Base-by-base conservation (phyloP, 148 eudicot species). In the Arbutus unedo region DNA sequence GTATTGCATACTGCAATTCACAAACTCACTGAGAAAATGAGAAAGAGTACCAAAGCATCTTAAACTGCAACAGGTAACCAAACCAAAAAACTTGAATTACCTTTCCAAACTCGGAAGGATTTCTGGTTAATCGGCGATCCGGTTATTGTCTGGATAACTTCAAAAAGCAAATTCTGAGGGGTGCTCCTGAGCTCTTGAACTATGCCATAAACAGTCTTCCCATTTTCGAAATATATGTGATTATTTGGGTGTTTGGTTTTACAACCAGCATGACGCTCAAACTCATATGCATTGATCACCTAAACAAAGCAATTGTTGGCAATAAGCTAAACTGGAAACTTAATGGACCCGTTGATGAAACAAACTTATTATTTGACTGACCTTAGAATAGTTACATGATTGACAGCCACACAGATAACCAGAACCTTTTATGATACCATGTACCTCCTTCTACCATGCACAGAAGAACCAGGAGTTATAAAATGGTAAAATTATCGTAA, bases 181-280 rank as follows among this genome's bases (percentile, higher is more conserved):
- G 98, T 90, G 75, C 83, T 91, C 85, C 90, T 91, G 77, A 95
- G 92, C 88, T 93, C 97, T 77, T 91, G 97, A 74, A 93, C 97
- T 81, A 92, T 88, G 21, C 91, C 91, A 86, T 92, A 92, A 21
- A 95, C 86, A 55, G 97, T 91, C 86, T 93, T 95, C 76, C 98
- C 97, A 79, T 93, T 95, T 80, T 93, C 92, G 81, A 95, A 92
- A 89, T 89, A 95, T 57, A 95, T 95, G 86, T 93, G 98, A 85
- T 93, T 91, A 87, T 95, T 95, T 67, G 98, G 97, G 87, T 93
- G 97, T 82, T 92, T 93, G 9, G 98, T 93, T 87, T 92, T 95
- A 89, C 97, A 90, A 66, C 94, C 89, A 76, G 97, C 97, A 82
- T 95, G 98, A 23, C 92, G 92, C 88, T 95, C 98, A 75, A 91